phyloP scores from a whole-genome alignment of 805 yeast species.

The Candida manassasensis region DNA sequence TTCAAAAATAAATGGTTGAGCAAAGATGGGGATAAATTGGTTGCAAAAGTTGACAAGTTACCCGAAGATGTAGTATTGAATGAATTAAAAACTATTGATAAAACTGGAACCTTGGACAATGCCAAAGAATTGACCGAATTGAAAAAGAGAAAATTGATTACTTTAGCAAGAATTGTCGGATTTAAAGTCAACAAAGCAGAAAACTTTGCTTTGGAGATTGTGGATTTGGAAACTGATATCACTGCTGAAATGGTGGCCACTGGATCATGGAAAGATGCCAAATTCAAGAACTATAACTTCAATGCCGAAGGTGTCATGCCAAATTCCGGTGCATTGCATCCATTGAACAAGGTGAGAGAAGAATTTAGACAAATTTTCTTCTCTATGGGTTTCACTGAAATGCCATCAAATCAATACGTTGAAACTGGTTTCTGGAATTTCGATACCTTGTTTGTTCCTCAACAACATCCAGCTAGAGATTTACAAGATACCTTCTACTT shows the following conservation, averaged over 20 bases:
- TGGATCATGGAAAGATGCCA: conserved; percentile 76
- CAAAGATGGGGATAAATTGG: conserved; percentile 78
- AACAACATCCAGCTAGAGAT: conserved; percentile 99
- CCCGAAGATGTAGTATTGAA: conserved; percentile 67
- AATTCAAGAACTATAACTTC: conserved; percentile 94
- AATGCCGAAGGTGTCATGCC: conserved; percentile 90
- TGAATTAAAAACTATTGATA: conserved; percentile 53
- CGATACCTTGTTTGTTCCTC: conserved; percentile 94
- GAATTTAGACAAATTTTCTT: conserved; percentile 97
- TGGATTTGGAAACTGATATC: conserved; percentile 84
- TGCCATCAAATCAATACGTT: conserved; percentile 98
- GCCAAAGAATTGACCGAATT: conserved; percentile 73
- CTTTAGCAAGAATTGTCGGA: conserved; percentile 66
- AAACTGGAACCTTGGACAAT: conserved; percentile 53
- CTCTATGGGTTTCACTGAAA: conserved; percentile 96
- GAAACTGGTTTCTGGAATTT: conserved; percentile 99
- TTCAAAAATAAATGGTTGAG: conserved; percentile 96
- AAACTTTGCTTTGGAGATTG: conserved; percentile 77
- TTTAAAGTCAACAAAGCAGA: conserved; percentile 75
- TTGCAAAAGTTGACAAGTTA: conserved; percentile 50
- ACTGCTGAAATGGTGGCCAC: conserved; percentile 87
- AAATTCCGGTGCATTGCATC: conserved; percentile 90
- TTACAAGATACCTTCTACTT: conserved; percentile 97
- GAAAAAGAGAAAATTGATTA: conserved; percentile 87
- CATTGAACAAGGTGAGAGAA: conserved; percentile 92